phyloP scores from a whole-genome alignment of 495 filamentous ascomycete genomes.

The Aspergillus conjunctus region DNA sequence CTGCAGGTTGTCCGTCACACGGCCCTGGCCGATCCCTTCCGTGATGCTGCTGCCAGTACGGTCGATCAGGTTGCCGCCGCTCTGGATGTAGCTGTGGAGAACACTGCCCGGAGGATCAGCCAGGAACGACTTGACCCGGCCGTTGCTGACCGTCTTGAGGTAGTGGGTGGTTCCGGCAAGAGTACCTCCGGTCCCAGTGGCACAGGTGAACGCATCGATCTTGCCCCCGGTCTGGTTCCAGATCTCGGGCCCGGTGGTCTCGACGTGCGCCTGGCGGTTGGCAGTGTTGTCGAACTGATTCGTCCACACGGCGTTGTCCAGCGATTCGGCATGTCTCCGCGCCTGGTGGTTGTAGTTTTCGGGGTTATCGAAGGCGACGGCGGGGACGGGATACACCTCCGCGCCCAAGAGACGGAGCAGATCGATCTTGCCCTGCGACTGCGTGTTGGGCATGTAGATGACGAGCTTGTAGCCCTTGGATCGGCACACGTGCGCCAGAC shows the following conservation, averaged over 20 bases:
- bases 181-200: conserved; percentile 91
- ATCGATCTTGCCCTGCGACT: conserved; percentile 97
- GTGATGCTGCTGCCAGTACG: conserved; percentile 90
- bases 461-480: conserved; percentile 91
- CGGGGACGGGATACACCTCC: conserved; percentile 97
- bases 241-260: conserved; percentile 96
- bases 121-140: conserved; percentile 83
- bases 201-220: conserved; percentile 92
- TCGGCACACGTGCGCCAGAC: conserved; percentile 93
- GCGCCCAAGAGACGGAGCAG: conserved; percentile 87
- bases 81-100: conserved; percentile 86
- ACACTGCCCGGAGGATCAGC: conserved; percentile 94
- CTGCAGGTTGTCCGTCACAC: conserved; percentile 90
- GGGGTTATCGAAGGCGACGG: conserved; percentile 94
- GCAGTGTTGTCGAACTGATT: conserved; percentile 98
- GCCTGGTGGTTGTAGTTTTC: conserved; percentile 98
- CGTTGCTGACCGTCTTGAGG: conserved; percentile 79
- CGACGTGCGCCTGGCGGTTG: conserved; percentile 91
- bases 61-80: conserved; percentile 78
- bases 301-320: conserved; percentile 95
- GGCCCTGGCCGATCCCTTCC: conserved; percentile 95
- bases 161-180: conserved; percentile 88
- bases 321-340: conserved; percentile 75
- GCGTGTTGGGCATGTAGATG: conserved; percentile 99
- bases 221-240: conserved; percentile 91